Evolutionary conservation across 148 eudicot species (phyloP).

Genomic region (Vaccinium macrocarpon): DNA sequence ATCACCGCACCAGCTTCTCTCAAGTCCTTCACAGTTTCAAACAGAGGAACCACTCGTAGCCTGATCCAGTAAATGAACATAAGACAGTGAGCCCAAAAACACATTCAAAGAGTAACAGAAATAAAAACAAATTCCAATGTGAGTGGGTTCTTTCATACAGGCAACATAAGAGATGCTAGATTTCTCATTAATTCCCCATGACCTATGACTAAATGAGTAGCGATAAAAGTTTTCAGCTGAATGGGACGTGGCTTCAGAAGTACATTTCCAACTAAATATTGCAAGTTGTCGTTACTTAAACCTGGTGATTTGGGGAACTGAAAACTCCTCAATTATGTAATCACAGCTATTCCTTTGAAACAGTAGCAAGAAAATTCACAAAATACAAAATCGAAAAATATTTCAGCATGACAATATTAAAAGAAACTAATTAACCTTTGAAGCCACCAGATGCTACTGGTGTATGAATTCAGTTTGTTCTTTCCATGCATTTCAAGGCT

Average conservation of each 20-base stretch:
- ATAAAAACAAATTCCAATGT: neutral
- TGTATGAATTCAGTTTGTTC: neutral
- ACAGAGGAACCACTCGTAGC: slow-evolving; percentile 87
- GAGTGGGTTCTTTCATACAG: neutral
- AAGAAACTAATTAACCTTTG: neutral
- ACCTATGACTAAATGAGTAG: neutral
- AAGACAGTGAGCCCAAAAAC: neutral
- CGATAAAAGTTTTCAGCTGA: neutral
- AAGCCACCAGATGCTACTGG: neutral
- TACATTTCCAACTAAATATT: neutral
- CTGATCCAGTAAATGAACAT: slow-evolving; percentile 32
- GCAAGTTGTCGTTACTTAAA: neutral
- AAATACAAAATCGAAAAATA: neutral
- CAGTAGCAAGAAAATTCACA: neutral
- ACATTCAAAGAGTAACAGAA: neutral
- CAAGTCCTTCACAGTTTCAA: slow-evolving; percentile 89
- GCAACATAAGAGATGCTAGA: neutral
- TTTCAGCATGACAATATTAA: neutral
- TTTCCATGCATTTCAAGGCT: slow-evolving; percentile 8
- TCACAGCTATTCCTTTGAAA: neutral
- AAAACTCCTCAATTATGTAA: neutral
- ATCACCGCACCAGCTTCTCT: slow-evolving; percentile 88
- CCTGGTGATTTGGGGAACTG: neutral
- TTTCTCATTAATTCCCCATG: neutral
- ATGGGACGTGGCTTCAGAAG: neutral